Evolutionary conservation across 83 land plant species (phyloP).

Genomic region (Larix sibirica): DNA sequence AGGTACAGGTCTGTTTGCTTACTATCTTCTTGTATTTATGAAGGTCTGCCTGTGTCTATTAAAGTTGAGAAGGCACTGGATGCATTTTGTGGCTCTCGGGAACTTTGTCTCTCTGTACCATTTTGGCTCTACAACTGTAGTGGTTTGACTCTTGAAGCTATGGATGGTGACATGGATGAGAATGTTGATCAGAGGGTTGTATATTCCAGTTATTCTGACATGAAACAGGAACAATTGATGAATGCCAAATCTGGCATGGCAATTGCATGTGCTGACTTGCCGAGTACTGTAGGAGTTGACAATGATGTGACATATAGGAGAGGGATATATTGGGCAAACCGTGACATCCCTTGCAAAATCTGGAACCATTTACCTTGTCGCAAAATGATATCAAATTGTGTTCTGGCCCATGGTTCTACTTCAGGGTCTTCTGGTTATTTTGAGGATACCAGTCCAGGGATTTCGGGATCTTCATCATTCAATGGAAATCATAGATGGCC

Average conservation of each 20-base stretch:
- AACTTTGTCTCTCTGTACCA: conserved; percentile 73
- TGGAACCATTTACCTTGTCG: conserved; percentile 9
- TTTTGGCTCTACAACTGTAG: conserved; percentile 91
- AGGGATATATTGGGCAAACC: background rate
- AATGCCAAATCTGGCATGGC: conserved; percentile 38
- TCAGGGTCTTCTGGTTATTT: background rate
- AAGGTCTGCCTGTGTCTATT: conserved; percentile 46
- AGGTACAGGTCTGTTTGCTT: background rate
- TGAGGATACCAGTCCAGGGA: background rate
- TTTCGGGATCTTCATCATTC: conserved; percentile 9
- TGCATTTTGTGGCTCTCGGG: conserved; percentile 76
- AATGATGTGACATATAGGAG: background rate
- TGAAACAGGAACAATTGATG: conserved; percentile 4
- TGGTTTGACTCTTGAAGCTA: conserved; percentile 42
- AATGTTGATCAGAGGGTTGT: conserved; percentile 21
- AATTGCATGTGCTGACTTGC: conserved; percentile 19
- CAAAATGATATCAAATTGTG: background rate
- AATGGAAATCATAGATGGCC: background rate
- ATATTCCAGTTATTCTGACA: conserved; percentile 46
- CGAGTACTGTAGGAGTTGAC: background rate
- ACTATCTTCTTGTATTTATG: conserved; percentile 22
- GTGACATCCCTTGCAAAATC: conserved; percentile 3
- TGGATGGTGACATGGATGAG: conserved; percentile 43
- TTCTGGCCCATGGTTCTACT: background rate
- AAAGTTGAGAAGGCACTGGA: conserved; percentile 70